Evolutionary conservation across 192 early-diverging fungal species (phyloP).

Genomic region (Podila horticola): DNA sequence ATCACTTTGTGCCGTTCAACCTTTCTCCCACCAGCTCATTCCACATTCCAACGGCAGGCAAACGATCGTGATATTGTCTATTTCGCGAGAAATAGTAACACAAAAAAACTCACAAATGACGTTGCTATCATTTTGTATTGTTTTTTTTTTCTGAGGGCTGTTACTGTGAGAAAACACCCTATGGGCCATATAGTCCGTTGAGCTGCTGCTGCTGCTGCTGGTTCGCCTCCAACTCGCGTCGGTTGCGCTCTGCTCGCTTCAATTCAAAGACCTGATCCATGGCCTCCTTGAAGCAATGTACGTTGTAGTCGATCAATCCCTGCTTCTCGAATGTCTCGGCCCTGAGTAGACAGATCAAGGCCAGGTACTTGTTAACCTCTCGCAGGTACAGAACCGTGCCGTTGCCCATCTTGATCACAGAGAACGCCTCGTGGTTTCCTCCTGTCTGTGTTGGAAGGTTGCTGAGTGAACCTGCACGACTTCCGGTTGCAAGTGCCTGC

Average conservation of each 20-base stretch:
- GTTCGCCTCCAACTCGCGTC: conserved; percentile 45
- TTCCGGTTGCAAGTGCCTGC: conserved; percentile 24
- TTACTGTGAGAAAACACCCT: not conserved
- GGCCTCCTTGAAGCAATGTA: conserved; percentile 82
- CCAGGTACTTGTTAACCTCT: conserved; percentile 81
- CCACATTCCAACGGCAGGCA: too few relatives aligned
- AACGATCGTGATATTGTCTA: too few relatives aligned
- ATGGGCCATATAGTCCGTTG: conserved; percentile 40
- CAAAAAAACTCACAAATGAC: not conserved
- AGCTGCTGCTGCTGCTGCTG: conserved; percentile 39
- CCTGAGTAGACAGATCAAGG: conserved; percentile 80
- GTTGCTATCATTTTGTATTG: not conserved
- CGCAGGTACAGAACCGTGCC: conserved; percentile 83
- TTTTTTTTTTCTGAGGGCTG: not conserved
- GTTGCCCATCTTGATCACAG: conserved; percentile 80
- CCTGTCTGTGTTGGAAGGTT: conserved; percentile 26
- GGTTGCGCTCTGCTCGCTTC: conserved; percentile 47
- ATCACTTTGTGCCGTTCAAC: too few relatives aligned
- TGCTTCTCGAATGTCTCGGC: conserved; percentile 87
- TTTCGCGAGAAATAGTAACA: not conserved
- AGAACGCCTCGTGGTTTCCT: conserved; percentile 65
- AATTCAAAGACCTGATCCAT: conserved; percentile 83
- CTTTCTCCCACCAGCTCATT: too few relatives aligned
- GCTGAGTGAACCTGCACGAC: conserved; percentile 31
- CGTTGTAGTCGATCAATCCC: conserved; percentile 90